A percentile compares a stretch with the other conserved stretches of the same genome.
Evolutionary conservation across 352 stramenopile genomes (phyloP).

Genomic region (Thraustochytrium sp.): DNA sequence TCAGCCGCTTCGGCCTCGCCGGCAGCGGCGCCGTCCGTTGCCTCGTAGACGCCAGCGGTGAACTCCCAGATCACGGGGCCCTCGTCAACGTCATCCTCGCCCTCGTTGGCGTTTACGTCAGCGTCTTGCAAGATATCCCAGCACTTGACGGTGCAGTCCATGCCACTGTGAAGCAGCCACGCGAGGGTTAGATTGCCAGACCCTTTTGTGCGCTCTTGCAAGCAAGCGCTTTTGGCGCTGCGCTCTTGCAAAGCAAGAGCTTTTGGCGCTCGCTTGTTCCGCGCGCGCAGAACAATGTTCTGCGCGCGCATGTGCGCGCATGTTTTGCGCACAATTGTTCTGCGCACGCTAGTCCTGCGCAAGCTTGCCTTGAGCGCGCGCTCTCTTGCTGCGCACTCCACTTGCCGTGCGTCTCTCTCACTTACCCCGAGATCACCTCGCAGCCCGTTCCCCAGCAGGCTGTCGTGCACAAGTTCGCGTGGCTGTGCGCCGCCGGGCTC

Average conservation of each 20-base stretch:
- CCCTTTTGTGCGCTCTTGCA: too few relatives aligned
- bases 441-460: not conserved
- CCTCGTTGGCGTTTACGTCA: not conserved
- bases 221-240: too few relatives aligned
- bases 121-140: not conserved
- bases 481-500: not conserved
- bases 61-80: not conserved
- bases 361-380: too few relatives aligned
- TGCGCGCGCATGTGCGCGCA: too few relatives aligned
- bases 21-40: not conserved
- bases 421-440: not conserved
- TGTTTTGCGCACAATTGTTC: too few relatives aligned
- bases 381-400: not conserved
- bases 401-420: not conserved
- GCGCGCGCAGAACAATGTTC: too few relatives aligned
- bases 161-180: not conserved
- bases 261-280: too few relatives aligned
- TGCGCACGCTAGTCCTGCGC: too few relatives aligned
- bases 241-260: too few relatives aligned
- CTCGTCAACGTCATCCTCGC: not conserved
- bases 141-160: not conserved
- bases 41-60: not conserved
- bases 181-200: too few relatives aligned
- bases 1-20: not conserved
- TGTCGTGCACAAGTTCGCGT: not conserved